Evolutionary conservation across 2,329 filamentous ascomycete species (phyloP).

Genomic region (Cercospora beticola): DNA sequence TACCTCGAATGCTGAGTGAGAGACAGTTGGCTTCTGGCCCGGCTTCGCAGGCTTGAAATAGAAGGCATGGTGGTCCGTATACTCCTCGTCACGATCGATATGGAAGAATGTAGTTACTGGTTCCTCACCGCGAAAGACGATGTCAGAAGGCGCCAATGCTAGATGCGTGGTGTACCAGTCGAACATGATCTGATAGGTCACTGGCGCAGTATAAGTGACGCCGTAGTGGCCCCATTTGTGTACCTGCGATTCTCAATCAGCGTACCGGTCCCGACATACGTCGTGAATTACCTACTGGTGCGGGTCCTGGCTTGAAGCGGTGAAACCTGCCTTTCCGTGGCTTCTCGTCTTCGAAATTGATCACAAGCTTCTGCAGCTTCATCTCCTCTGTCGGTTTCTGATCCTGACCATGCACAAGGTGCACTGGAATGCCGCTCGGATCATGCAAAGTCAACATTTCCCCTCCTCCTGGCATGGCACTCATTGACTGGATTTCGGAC

Average conservation of each 20-base stretch:
- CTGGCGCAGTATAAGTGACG: conserved; percentile 20
- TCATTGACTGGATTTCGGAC: conserved; percentile 32
- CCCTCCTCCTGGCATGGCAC: conserved; percentile 45
- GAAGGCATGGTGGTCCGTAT: conserved; percentile 57
- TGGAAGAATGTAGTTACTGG: conserved; percentile 49
- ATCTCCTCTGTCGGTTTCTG: conserved; percentile 21
- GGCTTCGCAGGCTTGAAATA: conserved; percentile 45
- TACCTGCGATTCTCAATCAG: no score
- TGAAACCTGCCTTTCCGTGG: conserved; percentile 43
- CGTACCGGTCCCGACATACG: no score
- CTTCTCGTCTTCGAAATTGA: conserved; percentile 41
- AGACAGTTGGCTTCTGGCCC: conserved; percentile 48
- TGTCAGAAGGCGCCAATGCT: conserved; percentile 50
- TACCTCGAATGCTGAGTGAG: conserved; percentile 69
- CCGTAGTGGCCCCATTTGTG: conserved; percentile 47
- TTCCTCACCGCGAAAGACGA: conserved; percentile 27
- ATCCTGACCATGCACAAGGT: conserved; percentile 44
- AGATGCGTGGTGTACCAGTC: conserved; percentile 47
- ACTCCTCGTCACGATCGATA: conserved; percentile 52
- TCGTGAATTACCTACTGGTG: no score
- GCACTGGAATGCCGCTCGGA: conserved; percentile 44
- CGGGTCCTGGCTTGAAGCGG: conserved; percentile 49
- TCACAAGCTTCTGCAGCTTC: conserved; percentile 36
- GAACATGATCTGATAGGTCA: conserved; percentile 2
- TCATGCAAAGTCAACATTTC: conserved; percentile 41